These are phyloP conservation scores for Cryptococcus sp. DNA, from an alignment of 1,284 basidiomycete species.

Conservation along the genomic window DNA sequence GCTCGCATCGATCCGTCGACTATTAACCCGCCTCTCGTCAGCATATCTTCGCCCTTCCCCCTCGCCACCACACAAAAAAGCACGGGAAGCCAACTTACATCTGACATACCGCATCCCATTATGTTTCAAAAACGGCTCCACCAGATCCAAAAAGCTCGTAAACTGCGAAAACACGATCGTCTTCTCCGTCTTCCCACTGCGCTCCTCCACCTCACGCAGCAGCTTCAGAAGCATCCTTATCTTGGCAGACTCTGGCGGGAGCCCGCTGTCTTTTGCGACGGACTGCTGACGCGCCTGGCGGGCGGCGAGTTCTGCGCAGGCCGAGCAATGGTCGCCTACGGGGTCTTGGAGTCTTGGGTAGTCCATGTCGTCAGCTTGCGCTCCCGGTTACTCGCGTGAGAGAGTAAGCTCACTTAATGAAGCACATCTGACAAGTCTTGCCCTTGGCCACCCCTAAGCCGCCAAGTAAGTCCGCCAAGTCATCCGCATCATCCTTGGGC, in stretches of 20 bases:
- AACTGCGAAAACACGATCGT: constrained; percentile 75
- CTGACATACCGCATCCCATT: constrained; percentile 70
- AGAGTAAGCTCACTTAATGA: constrained; percentile 56
- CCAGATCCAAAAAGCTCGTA: constrained; percentile 81
- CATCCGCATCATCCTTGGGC: constrained; percentile 60
- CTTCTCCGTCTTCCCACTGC: constrained; percentile 67
- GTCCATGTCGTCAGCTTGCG: background rate
- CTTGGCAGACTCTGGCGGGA: constrained; percentile 76
- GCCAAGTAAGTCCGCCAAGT: constrained; percentile 71
- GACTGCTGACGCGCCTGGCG: constrained; percentile 15
- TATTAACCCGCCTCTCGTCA: constrained; percentile 36
- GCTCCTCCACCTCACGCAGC: constrained; percentile 62
- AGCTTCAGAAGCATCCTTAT: constrained; percentile 76
- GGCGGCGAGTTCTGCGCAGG: background rate
- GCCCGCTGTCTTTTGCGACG: constrained; percentile 19
- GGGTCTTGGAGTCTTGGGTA: constrained; percentile 10
- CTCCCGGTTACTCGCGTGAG: background rate
- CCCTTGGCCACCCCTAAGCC: constrained; percentile 61
- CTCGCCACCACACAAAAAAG: background rate
- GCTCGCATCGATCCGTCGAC: constrained; percentile 85
- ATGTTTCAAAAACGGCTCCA: constrained; percentile 73
- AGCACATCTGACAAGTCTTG: constrained; percentile 72
- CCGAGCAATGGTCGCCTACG: constrained; percentile 2
- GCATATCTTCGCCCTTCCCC: background rate
- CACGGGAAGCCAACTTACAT: constrained; percentile 66